Percentiles rank a stretch among this genome's conserved stretches.
Evolutionary conservation across 129 eudicot genomes (phyloP).

Genomic region (Tanacetum coccineum): DNA sequence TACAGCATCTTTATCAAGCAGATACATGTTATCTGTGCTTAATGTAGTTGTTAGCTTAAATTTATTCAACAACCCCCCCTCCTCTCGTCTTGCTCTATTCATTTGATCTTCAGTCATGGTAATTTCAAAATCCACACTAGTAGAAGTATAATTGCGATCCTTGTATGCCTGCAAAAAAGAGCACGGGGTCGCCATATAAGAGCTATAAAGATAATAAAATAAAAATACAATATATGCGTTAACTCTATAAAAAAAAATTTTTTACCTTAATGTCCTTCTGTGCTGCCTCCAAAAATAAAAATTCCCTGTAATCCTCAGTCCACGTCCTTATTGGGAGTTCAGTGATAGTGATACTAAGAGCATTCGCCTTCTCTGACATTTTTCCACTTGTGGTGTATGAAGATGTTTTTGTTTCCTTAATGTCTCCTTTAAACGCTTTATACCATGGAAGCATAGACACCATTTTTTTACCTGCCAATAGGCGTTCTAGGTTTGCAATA

Average conservation of each 20-base stretch:
- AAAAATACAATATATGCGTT: too few relatives aligned
- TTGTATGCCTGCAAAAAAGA: constrained; percentile 50
- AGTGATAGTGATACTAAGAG: constrained; percentile 41
- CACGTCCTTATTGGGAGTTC: constrained; percentile 67
- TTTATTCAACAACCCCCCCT: constrained; percentile 49
- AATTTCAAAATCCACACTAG: constrained; percentile 42
- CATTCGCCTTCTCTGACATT: constrained; percentile 35
- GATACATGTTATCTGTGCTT: too few relatives aligned
- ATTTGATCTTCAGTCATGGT: constrained; percentile 41
- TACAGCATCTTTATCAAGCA: too few relatives aligned
- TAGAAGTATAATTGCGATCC: constrained; percentile 36
- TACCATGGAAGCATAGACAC: constrained; percentile 75
- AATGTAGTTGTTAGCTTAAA: constrained; percentile 65
- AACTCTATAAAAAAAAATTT: too few relatives aligned
- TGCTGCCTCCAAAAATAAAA: constrained; percentile 21
- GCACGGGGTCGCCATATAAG: too few relatives aligned
- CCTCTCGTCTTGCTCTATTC: constrained; percentile 53
- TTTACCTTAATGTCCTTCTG: constrained; percentile 7
- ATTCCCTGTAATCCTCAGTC: constrained; percentile 66
- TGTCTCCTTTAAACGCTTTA: constrained; percentile 49
- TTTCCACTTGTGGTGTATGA: constrained; percentile 49
- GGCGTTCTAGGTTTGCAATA: constrained; percentile 50
- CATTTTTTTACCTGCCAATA: constrained; percentile 48
- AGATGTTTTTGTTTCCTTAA: constrained; percentile 54
- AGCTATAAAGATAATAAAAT: background rate